Base-by-base conservation (phyloP, 140 eudicot species). In the Bidens hawaiensis region DNA sequence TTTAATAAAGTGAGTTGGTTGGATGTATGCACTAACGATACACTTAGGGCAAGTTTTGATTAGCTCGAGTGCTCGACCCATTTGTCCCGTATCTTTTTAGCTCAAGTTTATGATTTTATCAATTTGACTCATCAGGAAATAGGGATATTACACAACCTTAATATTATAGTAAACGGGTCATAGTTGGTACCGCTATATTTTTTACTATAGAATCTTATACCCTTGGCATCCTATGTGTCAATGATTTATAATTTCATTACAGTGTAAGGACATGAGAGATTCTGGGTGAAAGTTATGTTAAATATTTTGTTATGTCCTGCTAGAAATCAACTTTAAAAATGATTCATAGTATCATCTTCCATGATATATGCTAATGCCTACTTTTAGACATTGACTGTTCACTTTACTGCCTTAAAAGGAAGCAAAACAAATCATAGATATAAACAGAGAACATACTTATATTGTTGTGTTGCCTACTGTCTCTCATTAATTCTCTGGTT, bases 151-250 rank as follows among this genome's bases (percentile, higher is more conserved):
- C 40, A 25, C 38, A 53, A 53, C 60, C 22, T n/a, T 4, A 53
- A 53, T 5, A 5, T 13, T 53, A 53, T 5, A 53, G 36, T 53
- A 26, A 25, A 50, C 9, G 16, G 55, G 53, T 17, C 13, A 47
- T 4, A 47, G 25, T 47, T 47, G 53, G 26, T 6, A 18, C 53
- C 4, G 4, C 26, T 18, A 47, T 18, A 61, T 15, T 41, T 15
- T 42, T 55, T 40, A 40, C 62, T 19, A 55, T 27, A 41, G 46
- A 30, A 45, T 67, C 27, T 4, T 67, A 42, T 7, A 49, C 23
- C 50, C 24, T 22, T 62, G 41, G 28, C 19, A 18, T 67, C 64
- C 42, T 59, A 56, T 68, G 64, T 40, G 6, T 17, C 14, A 52
- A 52, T 9, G 19, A 25, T 18, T 52, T 52, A 34, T 25, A 24